Evolutionary conservation across 768 basidiomycete genomes (phyloP), one percentile per base, ranked within the genome.

Genomic region (Tubosaeta brunneosetosa): DNA sequence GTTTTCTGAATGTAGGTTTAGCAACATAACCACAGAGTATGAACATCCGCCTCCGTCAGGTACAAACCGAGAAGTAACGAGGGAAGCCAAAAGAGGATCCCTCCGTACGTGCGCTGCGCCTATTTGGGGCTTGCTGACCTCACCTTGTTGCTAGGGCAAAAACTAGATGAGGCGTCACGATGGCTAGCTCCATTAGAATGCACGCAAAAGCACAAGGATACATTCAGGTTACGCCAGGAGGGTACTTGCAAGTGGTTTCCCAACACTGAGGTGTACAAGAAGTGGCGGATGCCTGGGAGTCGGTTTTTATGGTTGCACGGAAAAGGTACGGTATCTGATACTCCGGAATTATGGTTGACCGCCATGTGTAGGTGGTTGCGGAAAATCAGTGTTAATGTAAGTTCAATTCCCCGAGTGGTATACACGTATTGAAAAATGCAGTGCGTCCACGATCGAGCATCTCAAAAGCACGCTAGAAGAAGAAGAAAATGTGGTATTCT

Each of bases 291-390:
- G 3, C 27, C n/a, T 8, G 25, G 27, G n/a, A 29, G 17, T 9
- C 41, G 8, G 26, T 47, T 53, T 43, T 37, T 53, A 27, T 53
- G 52, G 52, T 10, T 53, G 34, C 19, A 38, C 4, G 52, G 52
- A 2, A 42, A 49, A 44, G 41, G 52, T 53, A 5, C 19, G 33
- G 12, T 26, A 2, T 2, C 12, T 17, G 2, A 3, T 16, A 19
- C 33, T 36, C 34, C 2, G 4, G 16, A n/a, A 17, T 13, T 6
- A 31, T 5, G 42, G 26, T 12, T 43, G 41, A 33, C 14, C 14
- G 1, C 0, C 12, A 27, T 9, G 48, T 46, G n/a, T 42, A 51
- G 50, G 27, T 25, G 50, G 50, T 16, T 51, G 44, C 19, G 52
- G 52, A n/a, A 53, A 48, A 19, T 47, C 46, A 2, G 47, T 53